These are phyloP conservation scores for Scheffersomyces lignicola DNA, from an alignment of 1,139 yeast species.

Conservation along the genomic window DNA sequence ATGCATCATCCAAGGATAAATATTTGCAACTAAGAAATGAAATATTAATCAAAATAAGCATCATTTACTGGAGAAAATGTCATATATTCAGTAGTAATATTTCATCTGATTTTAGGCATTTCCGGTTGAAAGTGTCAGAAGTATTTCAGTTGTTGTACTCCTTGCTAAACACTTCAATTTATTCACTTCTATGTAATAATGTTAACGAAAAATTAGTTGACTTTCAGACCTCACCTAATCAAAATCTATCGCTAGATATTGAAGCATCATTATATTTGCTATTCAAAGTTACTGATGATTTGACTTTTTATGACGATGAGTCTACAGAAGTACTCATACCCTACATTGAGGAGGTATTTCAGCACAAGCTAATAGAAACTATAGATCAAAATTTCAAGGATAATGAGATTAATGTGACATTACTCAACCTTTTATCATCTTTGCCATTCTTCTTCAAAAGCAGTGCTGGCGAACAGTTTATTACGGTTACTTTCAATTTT, in stretches of 20 bases:
- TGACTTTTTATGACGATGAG: constrained; percentile 45
- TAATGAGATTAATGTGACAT: constrained; percentile 11
- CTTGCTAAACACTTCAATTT: constrained; percentile 57
- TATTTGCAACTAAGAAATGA: constrained; percentile 30
- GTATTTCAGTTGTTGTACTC: constrained; percentile 70
- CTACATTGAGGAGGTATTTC: constrained; percentile 26
- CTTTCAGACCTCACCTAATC: constrained; percentile 1
- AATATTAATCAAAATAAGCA: constrained; percentile 47
- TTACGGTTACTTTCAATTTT: constrained; percentile 53
- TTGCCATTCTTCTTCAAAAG: constrained; percentile 54
- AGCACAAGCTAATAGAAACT: constrained; percentile 22
- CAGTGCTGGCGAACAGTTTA: constrained; percentile 32
- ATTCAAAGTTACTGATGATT: constrained; percentile 52
- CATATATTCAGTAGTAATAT: constrained; percentile 25
- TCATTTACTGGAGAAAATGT: constrained; percentile 63
- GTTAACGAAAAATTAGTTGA: constrained; percentile 27
- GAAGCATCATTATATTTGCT: constrained; percentile 73
- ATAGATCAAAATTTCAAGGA: constrained; percentile 15
- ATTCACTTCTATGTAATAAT: constrained; percentile 48
- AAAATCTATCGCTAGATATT: constrained; percentile 30
- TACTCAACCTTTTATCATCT: constrained; percentile 38
- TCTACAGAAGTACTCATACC: constrained; percentile 25
- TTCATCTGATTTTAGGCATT: constrained; percentile 56
- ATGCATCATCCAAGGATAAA: constrained; percentile 16
- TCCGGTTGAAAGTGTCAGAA: constrained; percentile 73